phyloP scores from a whole-genome alignment of 2,329 filamentous ascomycete genomes.

The Lecanicillium sp. region DNA sequence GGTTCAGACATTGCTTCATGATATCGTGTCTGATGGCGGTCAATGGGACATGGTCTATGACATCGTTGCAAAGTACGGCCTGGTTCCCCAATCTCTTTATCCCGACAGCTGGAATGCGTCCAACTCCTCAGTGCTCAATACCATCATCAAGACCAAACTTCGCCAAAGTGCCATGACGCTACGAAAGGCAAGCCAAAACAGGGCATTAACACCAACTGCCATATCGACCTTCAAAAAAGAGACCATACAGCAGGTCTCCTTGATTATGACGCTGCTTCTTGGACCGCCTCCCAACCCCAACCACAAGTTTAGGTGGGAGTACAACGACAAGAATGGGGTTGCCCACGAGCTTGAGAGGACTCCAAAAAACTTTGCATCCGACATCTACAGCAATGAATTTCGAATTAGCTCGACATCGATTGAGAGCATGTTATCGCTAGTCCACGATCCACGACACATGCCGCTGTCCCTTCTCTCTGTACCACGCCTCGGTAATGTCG shows the following conservation, averaged over 20 bases:
- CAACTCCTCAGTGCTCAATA: constrained; percentile 63
- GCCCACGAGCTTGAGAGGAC: constrained; percentile 56
- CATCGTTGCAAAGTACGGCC: constrained; percentile 76
- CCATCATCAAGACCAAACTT: constrained; percentile 72
- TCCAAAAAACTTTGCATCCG: constrained; percentile 63
- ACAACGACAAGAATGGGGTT: constrained; percentile 60
- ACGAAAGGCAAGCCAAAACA: constrained; percentile 42
- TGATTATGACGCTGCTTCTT: constrained; percentile 73
- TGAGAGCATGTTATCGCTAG: constrained; percentile 66
- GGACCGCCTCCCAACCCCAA: constrained; percentile 68
- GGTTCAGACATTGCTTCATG: constrained; percentile 59
- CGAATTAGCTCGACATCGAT: constrained; percentile 55
- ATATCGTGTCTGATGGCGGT: constrained; percentile 71
- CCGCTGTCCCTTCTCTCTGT: constrained; percentile 69
- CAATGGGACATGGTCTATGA: constrained; percentile 93
- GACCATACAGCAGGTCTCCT: constrained; percentile 74
- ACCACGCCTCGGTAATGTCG: constrained; percentile 71
- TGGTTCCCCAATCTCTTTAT: constrained; percentile 76
- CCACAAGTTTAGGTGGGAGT: constrained; percentile 72
- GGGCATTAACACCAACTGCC: constrained; percentile 25
- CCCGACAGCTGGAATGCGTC: constrained; percentile 75
- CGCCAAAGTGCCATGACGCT: constrained; percentile 76
- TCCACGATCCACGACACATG: constrained; percentile 76
- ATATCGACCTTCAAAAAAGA: constrained; percentile 53
- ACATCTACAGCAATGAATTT: constrained; percentile 54